Evolutionary conservation across 2,329 filamentous ascomycete species (phyloP).

Genomic region (Paradendryphiella salina): DNA sequence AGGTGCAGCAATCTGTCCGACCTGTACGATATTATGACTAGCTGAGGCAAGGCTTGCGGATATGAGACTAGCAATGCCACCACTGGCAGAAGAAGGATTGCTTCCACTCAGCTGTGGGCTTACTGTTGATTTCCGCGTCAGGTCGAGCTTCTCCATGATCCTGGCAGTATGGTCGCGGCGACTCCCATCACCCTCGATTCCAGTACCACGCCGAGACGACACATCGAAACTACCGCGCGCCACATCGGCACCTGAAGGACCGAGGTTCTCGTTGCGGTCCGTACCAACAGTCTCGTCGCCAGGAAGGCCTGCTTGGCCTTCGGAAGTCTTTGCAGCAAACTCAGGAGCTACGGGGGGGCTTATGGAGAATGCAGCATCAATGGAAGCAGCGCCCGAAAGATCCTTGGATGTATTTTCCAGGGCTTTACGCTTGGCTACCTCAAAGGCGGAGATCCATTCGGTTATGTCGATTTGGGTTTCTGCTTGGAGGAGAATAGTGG

Average conservation of each 20-base stretch:
- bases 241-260: conserved; percentile 63
- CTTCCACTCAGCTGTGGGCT: conserved; percentile 50
- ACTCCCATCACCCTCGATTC: conserved; percentile 70
- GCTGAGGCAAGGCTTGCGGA: conserved; percentile 74
- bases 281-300: conserved; percentile 57
- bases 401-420: conserved; percentile 71
- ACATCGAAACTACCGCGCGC: conserved; percentile 75
- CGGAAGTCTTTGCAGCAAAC: conserved; percentile 79
- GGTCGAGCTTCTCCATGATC: conserved; percentile 89
- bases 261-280: conserved; percentile 68
- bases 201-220: conserved; percentile 54
- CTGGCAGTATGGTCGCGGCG: conserved; percentile 79
- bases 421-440: conserved; percentile 89
- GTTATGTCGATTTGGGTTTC: conserved; percentile 92
- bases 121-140: conserved; percentile 77
- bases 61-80: conserved; percentile 81
- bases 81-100: conserved; percentile 53
- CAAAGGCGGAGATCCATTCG: conserved; percentile 92
- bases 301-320: conserved; percentile 62
- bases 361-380: conserved; percentile 84
- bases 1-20: conserved; percentile 54
- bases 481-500: conserved; percentile 84
- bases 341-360: conserved; percentile 85
- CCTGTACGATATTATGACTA: conserved; percentile 76
- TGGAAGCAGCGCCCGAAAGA: conserved; percentile 51